Base-by-base conservation (phyloP, 1,139 yeast species). In the Yamadazyma atmosphaerica region DNA sequence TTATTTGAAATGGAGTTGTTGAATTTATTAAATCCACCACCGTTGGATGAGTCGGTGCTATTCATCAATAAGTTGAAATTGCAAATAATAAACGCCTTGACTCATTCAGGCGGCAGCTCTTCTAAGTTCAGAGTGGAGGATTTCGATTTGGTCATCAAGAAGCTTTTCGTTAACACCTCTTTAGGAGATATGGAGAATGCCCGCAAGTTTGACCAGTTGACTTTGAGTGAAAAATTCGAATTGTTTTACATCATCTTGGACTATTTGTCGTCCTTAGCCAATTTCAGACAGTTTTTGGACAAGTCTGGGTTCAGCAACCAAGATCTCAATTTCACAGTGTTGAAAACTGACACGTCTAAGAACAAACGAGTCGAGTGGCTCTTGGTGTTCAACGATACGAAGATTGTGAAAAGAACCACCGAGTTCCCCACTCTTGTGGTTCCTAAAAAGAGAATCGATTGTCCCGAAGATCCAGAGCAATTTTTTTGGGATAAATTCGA, bases 1-100 rank as follows among this genome's bases (percentile, higher is more conserved):
- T 61, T 77, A 35, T 74, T 77, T 41, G 83, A 78, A 50, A 71
- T 76, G 47, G 83, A 78, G 48, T 58, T 78, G 21, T 54, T 77
- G 29, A 65, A 72, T 39, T 56, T 69, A 44, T 68, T 60, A 6
- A 39, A 47, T 33, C 67, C 68, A 23, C 63, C 61, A 4, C 76
- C 76, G 1, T 47, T 61, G 30, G 66, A 63, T 42, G 64, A 60
- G 23, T 47, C 57, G 35, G 55, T 52, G 4, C 52, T 65, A 28
- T 72, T 77, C 41, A 51, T 73, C 29, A 65, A 69, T 43, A 70
- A 63, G 41, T 56, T 75, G 37, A 68, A 73, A 45, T 43, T 60
- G 9, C 68, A 68, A 9, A 54, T 79, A 39, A 58, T 78, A 31
- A 59, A 45, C 23, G 27, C 32, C 4, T 31, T 50, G 19, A 39